Base-by-base conservation (phyloP, 2,329 filamentous ascomycete species). In the Aureobasidium melanogenum region DNA sequence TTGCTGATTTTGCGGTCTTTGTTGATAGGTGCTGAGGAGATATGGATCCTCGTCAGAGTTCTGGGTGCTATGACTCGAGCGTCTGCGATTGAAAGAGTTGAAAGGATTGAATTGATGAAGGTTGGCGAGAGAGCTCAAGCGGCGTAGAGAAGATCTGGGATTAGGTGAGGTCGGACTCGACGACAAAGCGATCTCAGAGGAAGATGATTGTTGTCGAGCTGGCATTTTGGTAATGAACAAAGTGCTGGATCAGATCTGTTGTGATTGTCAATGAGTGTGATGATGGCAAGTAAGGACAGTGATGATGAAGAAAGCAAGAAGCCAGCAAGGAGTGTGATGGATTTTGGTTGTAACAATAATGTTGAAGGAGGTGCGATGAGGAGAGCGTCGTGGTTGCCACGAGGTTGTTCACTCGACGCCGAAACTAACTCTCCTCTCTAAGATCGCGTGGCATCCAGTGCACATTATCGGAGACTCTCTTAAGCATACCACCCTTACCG, bases 51-150 rank as follows among this genome's bases (percentile, higher is more conserved):
- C 39, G n/a, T 50, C 54, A 52, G 48, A 50, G 36, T 32, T 43
- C 24, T 57, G 51, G 2, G 60, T 54, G 36, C 51, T 28, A 43
- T 56, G 62, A 48, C 66, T 65, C 63, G 68, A 70, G 50, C 70
- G 70, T 51, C 71, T 69, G 47, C 70, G 69, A 43, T 60, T 66
- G 66, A 73, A 73, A 1, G 70, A 70, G 38, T 72, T 72, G 62
- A 73, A 67, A 2, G 70, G 71, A 43, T 72, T 72, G 62, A 73
- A 67, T 26, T 69, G 70, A 17, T 69, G 67, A 5, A 74, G 64
- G 1, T 69, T 70, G 17, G 71, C 69, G 52, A 74, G 68, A 52
- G 71, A 73, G 46, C 67, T 69, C 41, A 73, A 66, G 12, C 71
- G 61, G n/a, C 55, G 61, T n/a, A 62, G 46, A 19, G 61, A 59